Evolutionary conservation across 768 basidiomycete species (phyloP).

Genomic region (Phanerochaete sordida): DNA sequence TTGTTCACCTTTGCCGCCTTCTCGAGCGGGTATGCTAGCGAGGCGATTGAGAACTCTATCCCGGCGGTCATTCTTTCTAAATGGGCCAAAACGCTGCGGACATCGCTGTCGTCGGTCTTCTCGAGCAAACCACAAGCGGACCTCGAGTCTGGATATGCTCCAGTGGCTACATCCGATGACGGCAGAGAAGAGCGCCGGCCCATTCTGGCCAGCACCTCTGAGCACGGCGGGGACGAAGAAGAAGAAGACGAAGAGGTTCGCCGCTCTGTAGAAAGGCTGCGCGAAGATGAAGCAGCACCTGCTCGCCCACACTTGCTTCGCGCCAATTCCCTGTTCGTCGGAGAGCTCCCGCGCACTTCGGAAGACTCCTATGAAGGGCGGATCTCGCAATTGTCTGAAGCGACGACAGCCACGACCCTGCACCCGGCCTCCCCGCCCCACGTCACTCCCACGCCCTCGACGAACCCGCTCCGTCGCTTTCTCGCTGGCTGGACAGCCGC

Average conservation of each 20-base stretch:
- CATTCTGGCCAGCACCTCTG: conserved; percentile 2
- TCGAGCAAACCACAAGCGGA: conserved; percentile 7
- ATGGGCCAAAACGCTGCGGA: conserved; percentile 4
- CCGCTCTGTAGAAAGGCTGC: neutral
- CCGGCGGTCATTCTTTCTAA: neutral
- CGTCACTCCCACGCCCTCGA: neutral
- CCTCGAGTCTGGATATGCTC: conserved; percentile 16
- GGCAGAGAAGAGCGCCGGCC: conserved; percentile 1
- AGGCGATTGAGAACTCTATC: conserved; percentile 16
- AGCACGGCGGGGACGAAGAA: conserved; percentile 11
- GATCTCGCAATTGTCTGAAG: neutral
- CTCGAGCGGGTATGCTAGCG: conserved; percentile 19
- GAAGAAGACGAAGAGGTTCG: conserved; percentile 7
- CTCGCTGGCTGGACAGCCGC: neutral
- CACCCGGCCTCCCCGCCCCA: no score
- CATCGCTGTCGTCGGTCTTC: conserved; percentile 6
- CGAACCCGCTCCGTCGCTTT: neutral
- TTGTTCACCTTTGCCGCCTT: conserved; percentile 26
- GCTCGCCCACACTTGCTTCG: neutral
- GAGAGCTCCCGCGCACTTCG: neutral
- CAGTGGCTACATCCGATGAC: conserved; percentile 7
- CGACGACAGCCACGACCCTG: neutral
- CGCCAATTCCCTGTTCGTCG: neutral
- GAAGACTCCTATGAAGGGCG: neutral
- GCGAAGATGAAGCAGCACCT: neutral